Conservation (phyloP, 129 eudicot species). For the Glebionis coronaria region DNA sequence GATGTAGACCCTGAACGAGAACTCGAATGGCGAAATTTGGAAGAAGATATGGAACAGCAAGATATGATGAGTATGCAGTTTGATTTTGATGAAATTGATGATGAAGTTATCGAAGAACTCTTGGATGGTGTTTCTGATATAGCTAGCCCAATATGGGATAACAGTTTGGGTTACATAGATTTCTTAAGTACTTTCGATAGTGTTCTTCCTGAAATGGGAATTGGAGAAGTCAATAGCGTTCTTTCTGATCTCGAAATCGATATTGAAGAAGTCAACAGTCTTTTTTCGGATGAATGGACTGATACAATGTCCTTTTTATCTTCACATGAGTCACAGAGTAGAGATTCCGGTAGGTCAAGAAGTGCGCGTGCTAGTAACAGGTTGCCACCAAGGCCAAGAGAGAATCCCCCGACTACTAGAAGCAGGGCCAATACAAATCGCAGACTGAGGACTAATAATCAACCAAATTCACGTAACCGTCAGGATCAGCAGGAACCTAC, state of each 20-base stretch:
- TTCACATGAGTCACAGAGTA: background rate
- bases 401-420: constrained; percentile 20
- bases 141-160: constrained; percentile 24
- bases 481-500: constrained; percentile 13
- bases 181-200: background rate
- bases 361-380: constrained; percentile 5
- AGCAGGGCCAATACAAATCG: constrained; percentile 8
- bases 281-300: constrained; percentile 18
- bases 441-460: constrained; percentile 17
- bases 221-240: constrained; percentile 3
- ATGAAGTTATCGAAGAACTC: background rate
- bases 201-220: too few species aligned
- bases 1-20: constrained; percentile 44
- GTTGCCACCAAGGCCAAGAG: constrained; percentile 13
- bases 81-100: constrained; percentile 16
- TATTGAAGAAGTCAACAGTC: background rate
- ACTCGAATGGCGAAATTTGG: constrained; percentile 38
- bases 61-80: constrained; percentile 36
- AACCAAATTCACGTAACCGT: constrained; percentile 16
- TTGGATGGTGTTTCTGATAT: constrained; percentile 10
- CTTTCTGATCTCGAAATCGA: constrained; percentile 12
- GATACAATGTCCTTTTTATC: background rate
- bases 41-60: constrained; percentile 31
- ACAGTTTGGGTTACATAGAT: constrained; percentile 11
- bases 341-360: constrained; percentile 5